Conservation (phyloP, 148 eudicot genomes). For the Mesembryanthemum crystallinum region DNA sequence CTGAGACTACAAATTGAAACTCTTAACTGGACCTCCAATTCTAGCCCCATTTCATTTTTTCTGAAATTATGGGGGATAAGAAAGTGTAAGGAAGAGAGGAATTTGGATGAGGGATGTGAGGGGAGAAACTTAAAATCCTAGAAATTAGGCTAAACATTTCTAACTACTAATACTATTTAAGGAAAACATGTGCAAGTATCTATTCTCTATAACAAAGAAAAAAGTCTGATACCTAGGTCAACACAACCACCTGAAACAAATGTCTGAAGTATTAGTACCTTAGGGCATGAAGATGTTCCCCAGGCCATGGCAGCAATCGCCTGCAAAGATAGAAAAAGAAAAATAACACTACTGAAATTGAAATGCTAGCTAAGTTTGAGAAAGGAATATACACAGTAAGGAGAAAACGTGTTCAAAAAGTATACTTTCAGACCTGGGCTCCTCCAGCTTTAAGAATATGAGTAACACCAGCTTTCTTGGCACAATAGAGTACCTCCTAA, state of each 20-base stretch:
- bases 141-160: not conserved
- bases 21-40: too few relatives aligned
- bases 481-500: conserved; percentile 96
- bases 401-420: not conserved
- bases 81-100: too few relatives aligned
- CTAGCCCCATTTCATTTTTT: too few relatives aligned
- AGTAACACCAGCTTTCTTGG: conserved; percentile 96
- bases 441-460: conserved; percentile 99
- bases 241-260: not conserved
- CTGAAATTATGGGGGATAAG: too few relatives aligned
- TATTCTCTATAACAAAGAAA: not conserved
- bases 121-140: too few relatives aligned
- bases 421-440: conserved; percentile 69
- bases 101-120: too few relatives aligned
- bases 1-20: too few relatives aligned
- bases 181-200: not conserved
- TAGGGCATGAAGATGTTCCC: conserved; percentile 98
- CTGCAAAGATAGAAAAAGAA: conserved; percentile 32
- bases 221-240: not conserved
- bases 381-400: not conserved
- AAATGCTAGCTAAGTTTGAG: not conserved
- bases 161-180: not conserved
- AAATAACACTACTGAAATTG: not conserved
- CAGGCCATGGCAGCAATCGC: conserved; percentile 99
- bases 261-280: conserved; percentile 44